A percentile compares a stretch with the other conserved stretches of the same genome.
Conservation (phyloP, 352 stramenopile genomes). For the Phytophthora palmivora region DNA sequence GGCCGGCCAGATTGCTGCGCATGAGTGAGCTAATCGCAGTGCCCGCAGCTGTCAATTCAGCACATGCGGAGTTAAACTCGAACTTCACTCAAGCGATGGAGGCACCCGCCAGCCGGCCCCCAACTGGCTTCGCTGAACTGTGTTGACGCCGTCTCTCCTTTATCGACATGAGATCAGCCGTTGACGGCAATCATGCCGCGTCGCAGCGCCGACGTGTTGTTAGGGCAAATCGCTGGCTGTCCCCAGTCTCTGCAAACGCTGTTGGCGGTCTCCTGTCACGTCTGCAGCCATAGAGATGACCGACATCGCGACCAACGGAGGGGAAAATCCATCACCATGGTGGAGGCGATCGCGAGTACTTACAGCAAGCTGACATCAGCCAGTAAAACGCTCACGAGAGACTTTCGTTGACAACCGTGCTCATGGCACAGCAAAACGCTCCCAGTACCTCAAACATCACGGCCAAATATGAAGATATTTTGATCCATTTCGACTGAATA, state of each 20-base stretch:
- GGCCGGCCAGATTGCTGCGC: not conserved
- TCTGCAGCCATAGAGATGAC: slow-evolving; percentile 14
- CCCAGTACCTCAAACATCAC: too few relatives aligned
- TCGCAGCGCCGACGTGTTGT: slow-evolving; percentile 8
- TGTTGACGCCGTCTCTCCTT: slow-evolving; percentile 21
- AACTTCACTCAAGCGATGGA: slow-evolving; percentile 3
- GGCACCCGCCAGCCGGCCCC: slow-evolving; percentile 11
- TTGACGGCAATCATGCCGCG: slow-evolving; percentile 12
- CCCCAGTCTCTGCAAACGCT: not conserved
- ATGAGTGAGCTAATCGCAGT: slow-evolving; percentile 3
- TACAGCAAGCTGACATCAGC: slow-evolving; percentile 5
- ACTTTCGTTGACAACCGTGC: too few relatives aligned
- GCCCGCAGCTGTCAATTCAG: slow-evolving; percentile 1
- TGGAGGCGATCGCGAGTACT: too few relatives aligned
- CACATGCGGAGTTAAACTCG: not conserved
- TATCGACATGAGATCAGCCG: slow-evolving; percentile 12
- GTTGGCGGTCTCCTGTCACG: slow-evolving; percentile 15
- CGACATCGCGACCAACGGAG: slow-evolving; percentile 7
- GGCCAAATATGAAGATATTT: slow-evolving; percentile 2
- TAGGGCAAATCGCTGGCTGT: slow-evolving; percentile 10
- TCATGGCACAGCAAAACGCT: too few relatives aligned
- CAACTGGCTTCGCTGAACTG: slow-evolving; percentile 16
- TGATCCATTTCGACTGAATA: not conserved
- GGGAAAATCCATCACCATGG: slow-evolving; percentile 22
- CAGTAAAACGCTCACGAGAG: slow-evolving; percentile 11